These are phyloP conservation scores for Sclerotinia glacialis DNA, from an alignment of 2,329 filamentous ascomycete species.

Conservation along the genomic window DNA sequence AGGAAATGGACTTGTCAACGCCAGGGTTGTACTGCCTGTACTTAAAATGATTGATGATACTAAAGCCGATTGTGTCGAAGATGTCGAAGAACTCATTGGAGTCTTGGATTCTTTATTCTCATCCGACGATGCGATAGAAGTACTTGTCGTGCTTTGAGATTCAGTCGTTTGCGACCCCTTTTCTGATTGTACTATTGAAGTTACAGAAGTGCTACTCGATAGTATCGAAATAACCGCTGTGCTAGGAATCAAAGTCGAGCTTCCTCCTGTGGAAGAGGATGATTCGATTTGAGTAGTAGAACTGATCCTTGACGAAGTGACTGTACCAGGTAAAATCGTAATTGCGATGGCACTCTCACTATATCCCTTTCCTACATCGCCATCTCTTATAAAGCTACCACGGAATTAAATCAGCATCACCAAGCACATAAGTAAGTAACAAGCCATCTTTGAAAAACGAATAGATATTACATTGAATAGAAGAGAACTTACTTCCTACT, in stretches of 20 bases:
- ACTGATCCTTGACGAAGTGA: not conserved
- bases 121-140: not conserved
- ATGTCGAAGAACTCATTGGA: not conserved
- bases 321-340: constrained; percentile 10
- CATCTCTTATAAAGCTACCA: not conserved
- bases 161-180: not conserved
- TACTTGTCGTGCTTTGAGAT: not conserved
- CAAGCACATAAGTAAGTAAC: too few species aligned
- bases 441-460: not conserved
- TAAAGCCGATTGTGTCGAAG: not conserved
- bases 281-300: not conserved
- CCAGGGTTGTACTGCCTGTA: not conserved
- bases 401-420: not conserved
- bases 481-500: constrained; percentile 14
- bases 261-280: not conserved
- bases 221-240: not conserved
- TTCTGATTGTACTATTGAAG: not conserved
- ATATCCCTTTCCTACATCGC: not conserved
- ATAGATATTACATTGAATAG: not conserved
- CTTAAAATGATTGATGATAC: not conserved
- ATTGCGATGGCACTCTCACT: not conserved
- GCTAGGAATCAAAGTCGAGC: not conserved
- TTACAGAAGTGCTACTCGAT: not conserved
- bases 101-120: not conserved
- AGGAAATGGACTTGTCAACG: not conserved